These are phyloP conservation scores for Lithospermum erythrorhizon DNA, from an alignment of 257 asterid genomes.

Conservation along the genomic window DNA sequence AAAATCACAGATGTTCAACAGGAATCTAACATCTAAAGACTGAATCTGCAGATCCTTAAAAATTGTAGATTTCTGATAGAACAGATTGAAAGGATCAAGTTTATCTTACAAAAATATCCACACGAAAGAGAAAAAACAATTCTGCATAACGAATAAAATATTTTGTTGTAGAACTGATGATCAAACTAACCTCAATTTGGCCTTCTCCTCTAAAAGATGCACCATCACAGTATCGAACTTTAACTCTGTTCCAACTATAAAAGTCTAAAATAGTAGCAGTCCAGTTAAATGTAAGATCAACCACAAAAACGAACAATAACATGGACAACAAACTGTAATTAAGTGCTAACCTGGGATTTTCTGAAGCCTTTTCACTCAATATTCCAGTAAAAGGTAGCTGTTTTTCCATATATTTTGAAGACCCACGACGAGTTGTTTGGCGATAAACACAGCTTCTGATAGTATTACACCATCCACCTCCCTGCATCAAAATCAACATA, in stretches of 20 bases:
- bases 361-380: conserved; percentile 60
- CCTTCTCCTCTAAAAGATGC: conserved; percentile 92
- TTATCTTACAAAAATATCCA: background rate
- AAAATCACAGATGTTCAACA: too few relatives aligned
- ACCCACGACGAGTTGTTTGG: conserved; percentile 68
- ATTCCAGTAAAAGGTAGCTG: conserved; percentile 62
- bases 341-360: conserved; percentile 59
- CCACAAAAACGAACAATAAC: background rate
- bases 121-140: too few relatives aligned
- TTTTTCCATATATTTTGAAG: conserved; percentile 56
- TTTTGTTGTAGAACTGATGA: background rate
- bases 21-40: too few relatives aligned
- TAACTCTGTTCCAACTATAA: conserved; percentile 93
- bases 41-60: too few relatives aligned
- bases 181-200: conserved; percentile 48
- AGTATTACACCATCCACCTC: conserved; percentile 98
- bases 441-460: conserved; percentile 64
- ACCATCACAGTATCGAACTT: conserved; percentile 91
- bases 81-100: too few relatives aligned
- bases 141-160: too few relatives aligned
- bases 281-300: background rate
- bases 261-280: conserved; percentile 44
- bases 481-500: conserved; percentile 25
- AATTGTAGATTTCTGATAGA: too few relatives aligned
- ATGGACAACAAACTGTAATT: background rate